phyloP scores from a whole-genome alignment of 2,329 filamentous ascomycete species.

The Xylaria sp. region DNA sequence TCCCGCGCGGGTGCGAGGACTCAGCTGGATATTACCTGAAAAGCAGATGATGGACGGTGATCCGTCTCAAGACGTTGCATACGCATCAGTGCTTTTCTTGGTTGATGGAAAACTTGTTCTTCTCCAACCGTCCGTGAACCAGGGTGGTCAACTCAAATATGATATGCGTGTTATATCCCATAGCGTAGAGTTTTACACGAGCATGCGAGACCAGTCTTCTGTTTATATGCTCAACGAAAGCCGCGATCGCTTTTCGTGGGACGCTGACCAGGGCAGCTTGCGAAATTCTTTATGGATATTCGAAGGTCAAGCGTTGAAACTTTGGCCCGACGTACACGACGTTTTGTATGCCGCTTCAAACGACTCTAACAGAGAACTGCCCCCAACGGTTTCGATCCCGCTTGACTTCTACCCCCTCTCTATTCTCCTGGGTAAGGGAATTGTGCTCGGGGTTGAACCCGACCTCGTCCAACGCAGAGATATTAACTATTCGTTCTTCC shows the following conservation, averaged over 20 bases:
- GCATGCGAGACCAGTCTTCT: conserved; percentile 85
- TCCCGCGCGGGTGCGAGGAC: conserved; percentile 87
- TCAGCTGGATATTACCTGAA: conserved; percentile 96
- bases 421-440: conserved; percentile 86
- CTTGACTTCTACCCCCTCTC: conserved; percentile 97
- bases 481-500: conserved; percentile 88
- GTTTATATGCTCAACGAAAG: conserved; percentile 48
- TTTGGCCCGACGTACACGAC: conserved; percentile 90
- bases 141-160: conserved; percentile 89
- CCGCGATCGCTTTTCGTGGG: conserved; percentile 46
- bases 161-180: conserved; percentile 98
- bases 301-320: conserved; percentile 84
- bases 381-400: conserved; percentile 78
- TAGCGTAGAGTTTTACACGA: conserved; percentile 93
- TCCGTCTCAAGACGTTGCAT: conserved; percentile 92
- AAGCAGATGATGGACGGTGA: conserved; percentile 89
- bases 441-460: conserved; percentile 89
- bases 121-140: conserved; percentile 85
- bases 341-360: conserved; percentile 77
- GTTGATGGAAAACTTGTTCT: conserved; percentile 97
- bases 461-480: conserved; percentile 94
- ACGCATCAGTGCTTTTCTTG: conserved; percentile 93
- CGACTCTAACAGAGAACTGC: conserved; percentile 75
- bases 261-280: conserved; percentile 63
- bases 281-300: conserved; percentile 95